These are phyloP conservation scores for Fragilariopsis cylindrus DNA, from an alignment of 108 stramenopile genomes.

Conservation along the genomic window DNA sequence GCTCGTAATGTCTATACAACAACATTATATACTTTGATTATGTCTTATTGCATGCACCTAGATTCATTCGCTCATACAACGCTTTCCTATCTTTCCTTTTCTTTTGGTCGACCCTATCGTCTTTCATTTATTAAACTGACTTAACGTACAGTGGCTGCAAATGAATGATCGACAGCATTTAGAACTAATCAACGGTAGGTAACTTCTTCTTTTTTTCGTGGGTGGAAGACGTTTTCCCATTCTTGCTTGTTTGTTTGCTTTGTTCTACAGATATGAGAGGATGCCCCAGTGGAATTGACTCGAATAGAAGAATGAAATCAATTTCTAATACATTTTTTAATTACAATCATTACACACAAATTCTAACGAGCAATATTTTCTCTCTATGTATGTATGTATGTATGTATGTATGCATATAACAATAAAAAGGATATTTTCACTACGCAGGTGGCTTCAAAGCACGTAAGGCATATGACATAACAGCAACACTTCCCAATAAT, in stretches of 20 bases:
- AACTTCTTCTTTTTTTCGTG: not conserved
- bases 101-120: not conserved
- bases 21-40: not conserved
- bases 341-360: no score
- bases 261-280: no score
- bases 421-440: conserved; percentile 50
- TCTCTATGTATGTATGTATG: no score
- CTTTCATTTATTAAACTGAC: not conserved
- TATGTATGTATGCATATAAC: no score
- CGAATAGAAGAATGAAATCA: no score
- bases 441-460: conserved; percentile 77
- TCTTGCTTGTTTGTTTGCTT: no score
- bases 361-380: no score
- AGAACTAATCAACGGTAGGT: conserved; percentile 78
- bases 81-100: not conserved
- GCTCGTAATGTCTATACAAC: not conserved
- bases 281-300: no score
- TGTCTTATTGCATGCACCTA: not conserved
- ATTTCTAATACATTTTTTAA: no score
- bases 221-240: no score
- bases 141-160: conserved; percentile 61
- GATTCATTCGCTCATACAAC: not conserved
- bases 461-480: conserved; percentile 76
- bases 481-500: conserved; percentile 59
- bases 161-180: conserved; percentile 95